Evolutionary conservation across 2,329 filamentous ascomycete species (phyloP).

Genomic region (Rosellinia necatrix): DNA sequence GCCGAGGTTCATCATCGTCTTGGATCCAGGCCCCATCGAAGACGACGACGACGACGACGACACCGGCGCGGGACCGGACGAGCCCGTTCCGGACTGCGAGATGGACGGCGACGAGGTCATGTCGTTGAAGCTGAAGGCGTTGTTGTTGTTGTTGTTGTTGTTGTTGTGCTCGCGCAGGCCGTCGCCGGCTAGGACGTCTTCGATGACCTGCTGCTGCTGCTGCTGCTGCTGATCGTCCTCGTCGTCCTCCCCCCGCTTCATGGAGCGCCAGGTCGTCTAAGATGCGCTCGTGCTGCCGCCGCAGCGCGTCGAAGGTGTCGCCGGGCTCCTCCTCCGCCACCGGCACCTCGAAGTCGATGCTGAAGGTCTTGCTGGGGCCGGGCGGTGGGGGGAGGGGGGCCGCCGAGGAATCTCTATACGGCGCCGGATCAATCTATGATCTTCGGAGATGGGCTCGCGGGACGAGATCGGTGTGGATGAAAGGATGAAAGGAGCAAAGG

Average conservation of each 20-base stretch:
- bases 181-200: not conserved
- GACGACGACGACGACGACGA: no score
- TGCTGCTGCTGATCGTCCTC: slow-evolving; percentile 19
- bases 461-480: not conserved
- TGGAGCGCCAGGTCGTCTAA: slow-evolving; percentile 48
- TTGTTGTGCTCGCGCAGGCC: not conserved
- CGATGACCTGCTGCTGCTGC: slow-evolving; percentile 1
- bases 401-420: slow-evolving; percentile 27
- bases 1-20: slow-evolving; percentile 42
- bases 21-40: slow-evolving; percentile 9
- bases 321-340: slow-evolving; percentile 46
- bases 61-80: slow-evolving; percentile 12
- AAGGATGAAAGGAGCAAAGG: not conserved
- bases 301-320: slow-evolving; percentile 49
- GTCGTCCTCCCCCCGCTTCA: slow-evolving; percentile 36
- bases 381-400: slow-evolving; percentile 41
- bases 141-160: slow-evolving; percentile 38
- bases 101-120: slow-evolving; percentile 27
- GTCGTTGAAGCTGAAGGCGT: slow-evolving; percentile 37
- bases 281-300: slow-evolving; percentile 48
- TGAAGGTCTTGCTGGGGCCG: slow-evolving; percentile 55
- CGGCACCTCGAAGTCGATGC: slow-evolving; percentile 56
- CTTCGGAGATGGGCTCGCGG: not conserved
- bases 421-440: not conserved
- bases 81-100: slow-evolving; percentile 25